Conservation (phyloP, 306 rosid genomes). For the Prunus mira region DNA sequence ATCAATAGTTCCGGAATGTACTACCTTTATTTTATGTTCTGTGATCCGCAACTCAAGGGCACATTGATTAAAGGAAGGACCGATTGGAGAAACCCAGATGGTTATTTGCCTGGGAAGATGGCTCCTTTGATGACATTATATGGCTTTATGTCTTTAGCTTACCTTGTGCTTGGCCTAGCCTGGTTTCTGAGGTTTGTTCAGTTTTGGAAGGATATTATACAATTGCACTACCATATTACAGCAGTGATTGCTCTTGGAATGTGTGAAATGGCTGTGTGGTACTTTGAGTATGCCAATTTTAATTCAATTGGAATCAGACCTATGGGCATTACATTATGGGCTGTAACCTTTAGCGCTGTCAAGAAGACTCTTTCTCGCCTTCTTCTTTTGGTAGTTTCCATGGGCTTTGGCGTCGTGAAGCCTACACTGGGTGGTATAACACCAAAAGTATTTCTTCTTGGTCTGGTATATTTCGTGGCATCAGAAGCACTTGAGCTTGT, state of each 20-base stretch:
- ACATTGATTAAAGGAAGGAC: slow-evolving; percentile 74
- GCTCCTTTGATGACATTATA: slow-evolving; percentile 76
- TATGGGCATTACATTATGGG: slow-evolving; percentile 90
- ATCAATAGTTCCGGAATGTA: slow-evolving; percentile 77
- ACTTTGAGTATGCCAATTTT: slow-evolving; percentile 84
- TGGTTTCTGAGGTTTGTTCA: slow-evolving; percentile 87
- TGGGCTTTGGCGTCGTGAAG: slow-evolving; percentile 82
- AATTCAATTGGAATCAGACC: slow-evolving; percentile 87
- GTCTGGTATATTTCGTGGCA: slow-evolving; percentile 62
- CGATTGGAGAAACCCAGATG: slow-evolving; percentile 82
- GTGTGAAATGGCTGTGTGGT: slow-evolving; percentile 98
- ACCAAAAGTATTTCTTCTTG: slow-evolving; percentile 60
- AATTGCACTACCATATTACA: slow-evolving; percentile 82
- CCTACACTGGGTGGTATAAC: slow-evolving; percentile 81
- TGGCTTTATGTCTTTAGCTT: slow-evolving; percentile 84
- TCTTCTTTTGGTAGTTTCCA: slow-evolving; percentile 83
- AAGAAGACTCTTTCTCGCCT: slow-evolving; percentile 86
- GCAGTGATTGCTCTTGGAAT: slow-evolving; percentile 87
- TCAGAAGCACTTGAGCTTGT: slow-evolving; percentile 84
- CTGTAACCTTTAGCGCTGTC: slow-evolving; percentile 74
- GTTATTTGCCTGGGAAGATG: slow-evolving; percentile 90
- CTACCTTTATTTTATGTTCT: slow-evolving; percentile 84
- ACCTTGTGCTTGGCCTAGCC: slow-evolving; percentile 62
- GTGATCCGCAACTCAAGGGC: slow-evolving; percentile 66
- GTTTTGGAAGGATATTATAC: slow-evolving; percentile 79